Base-by-base conservation (phyloP, 2,329 filamentous ascomycete genomes). In the Talaromyces sp. region DNA sequence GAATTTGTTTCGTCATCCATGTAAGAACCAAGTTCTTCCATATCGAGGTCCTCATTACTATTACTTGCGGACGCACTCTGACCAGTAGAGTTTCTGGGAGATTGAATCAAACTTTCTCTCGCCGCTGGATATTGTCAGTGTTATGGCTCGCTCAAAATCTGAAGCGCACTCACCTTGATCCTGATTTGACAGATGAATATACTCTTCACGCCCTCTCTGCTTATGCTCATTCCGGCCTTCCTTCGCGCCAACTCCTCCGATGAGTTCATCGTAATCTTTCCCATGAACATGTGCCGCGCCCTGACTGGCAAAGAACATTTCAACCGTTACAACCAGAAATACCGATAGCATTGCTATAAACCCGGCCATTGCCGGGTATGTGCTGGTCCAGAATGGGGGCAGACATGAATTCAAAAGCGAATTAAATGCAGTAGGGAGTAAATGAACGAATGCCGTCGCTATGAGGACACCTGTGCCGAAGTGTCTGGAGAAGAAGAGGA, bases 261-360 rank as follows among this genome's bases (percentile, higher is more conserved):
- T 75, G 22, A 76, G 58, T 36, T 75, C 75, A 61, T 81, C 78
- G 61, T 81, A 82, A 60, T 81, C 80, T 33, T 72, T 77, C 11
- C 76, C 73, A 67, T 86, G 84, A 50, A 80, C 77, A 67, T 86
- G 84, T 15, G 78, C 78, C 8, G 83, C 84, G 5, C 84, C 84
- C 68, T 81, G 81, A 55, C 87, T 88, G 0, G 91, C 91, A 64
- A 97, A 86, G 70, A 91, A 91, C 76, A 94, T 96, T 73, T 97
- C 93, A 54, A 97, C 82, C 2, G 85, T 83, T 6, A 96, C 89
- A 2, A 97, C 91, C 3, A 89, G 77, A 60, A 96, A 80, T n/a
- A 90, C 89, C 10, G 89, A 86, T 9, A 86, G 73, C 89, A 96
- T 93, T 57, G 89, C 88, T 48, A 96, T 83, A 50, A 94, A 80